Evolutionary conservation across 1,139 yeast species (phyloP), one percentile per base, ranked within the genome.

Genomic region (Geotrichum citri-aurantii): DNA sequence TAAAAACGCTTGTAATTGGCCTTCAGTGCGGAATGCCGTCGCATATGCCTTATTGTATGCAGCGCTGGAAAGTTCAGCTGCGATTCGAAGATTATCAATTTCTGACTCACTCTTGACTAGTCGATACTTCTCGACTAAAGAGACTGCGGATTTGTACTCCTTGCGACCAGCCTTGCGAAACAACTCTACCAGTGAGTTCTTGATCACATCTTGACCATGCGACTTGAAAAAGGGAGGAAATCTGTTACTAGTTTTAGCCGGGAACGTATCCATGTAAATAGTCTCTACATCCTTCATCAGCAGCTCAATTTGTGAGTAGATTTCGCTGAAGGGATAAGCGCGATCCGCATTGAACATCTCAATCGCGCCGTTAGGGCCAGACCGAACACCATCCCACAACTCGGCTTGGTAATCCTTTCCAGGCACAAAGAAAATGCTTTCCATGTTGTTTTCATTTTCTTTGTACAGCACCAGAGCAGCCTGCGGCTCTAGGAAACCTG

Each of bases 401-500:
- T 93, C 99, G 33, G 81, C 82, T 54, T 77, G 77, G 6, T 83
- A 80, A 69, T 92, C 86, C 67, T 85, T 85, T n/a, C 89, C 90
- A 1, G 93, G 97, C 6, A 92, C 96, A 58, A 91, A 75, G 86
- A 95, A 81, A 46, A 68, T 64, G 29, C 69, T 83, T 75, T 64
- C 59, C 59, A 84, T 84, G 7, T 73, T 70, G 19, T 82, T 82
- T 19, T 60, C 62, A 26, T 65, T 67, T 29, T 73, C 71, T 66
- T 85, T 88, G 68, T 88, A 95, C 54, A 95, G 74, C 4, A 89
- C 76, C 59, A 86, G 82, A 33, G 90, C 86, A 0, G 96, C 83
- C 63, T 88, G 86, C 1, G 99, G 97, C 70, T 93, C 99, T 61
- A 88, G 79, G 88, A 97, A 92, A 8, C 98, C 98, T 0, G 96